Conservation (phyloP, 2,329 filamentous ascomycete species). For the Pseudopithomyces chartarum region DNA sequence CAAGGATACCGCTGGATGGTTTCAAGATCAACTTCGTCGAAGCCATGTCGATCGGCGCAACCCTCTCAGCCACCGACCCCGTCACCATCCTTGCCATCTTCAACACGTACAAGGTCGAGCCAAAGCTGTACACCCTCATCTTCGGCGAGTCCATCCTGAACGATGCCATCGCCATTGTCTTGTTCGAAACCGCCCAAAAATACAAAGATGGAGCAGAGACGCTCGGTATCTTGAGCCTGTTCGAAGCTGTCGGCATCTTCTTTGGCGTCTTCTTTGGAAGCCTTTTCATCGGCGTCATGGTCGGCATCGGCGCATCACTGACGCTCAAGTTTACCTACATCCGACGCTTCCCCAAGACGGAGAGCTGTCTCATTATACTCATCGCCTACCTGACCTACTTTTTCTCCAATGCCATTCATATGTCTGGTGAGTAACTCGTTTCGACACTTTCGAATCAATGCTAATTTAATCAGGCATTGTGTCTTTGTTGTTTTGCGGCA, state of each 20-base stretch:
- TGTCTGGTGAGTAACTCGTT: slow-evolving; percentile 74
- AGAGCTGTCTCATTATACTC: slow-evolving; percentile 91
- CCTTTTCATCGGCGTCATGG: slow-evolving; percentile 82
- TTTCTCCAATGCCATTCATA: slow-evolving; percentile 92
- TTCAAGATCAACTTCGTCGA: slow-evolving; percentile 90
- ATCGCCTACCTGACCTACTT: slow-evolving; percentile 98
- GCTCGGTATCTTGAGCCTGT: slow-evolving; percentile 78
- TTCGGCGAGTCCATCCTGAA: slow-evolving; percentile 98
- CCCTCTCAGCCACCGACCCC: slow-evolving; percentile 93
- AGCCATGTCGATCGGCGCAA: slow-evolving; percentile 94
- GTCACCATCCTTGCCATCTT: slow-evolving; percentile 98
- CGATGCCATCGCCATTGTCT: slow-evolving; percentile 96
- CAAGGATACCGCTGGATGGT: slow-evolving; percentile 81
- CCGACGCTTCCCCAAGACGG: slow-evolving; percentile 90
- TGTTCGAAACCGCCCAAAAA: slow-evolving; percentile 96
- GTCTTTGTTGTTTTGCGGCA: slow-evolving; percentile 94
- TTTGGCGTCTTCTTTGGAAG: slow-evolving; percentile 95
- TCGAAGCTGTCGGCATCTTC: slow-evolving; percentile 93
- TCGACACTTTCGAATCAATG: neutral
- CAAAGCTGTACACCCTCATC: slow-evolving; percentile 97
- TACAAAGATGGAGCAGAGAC: slow-evolving; percentile 76
- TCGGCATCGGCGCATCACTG: slow-evolving; percentile 86
- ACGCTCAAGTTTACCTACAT: slow-evolving; percentile 94
- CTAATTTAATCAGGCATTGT: slow-evolving; percentile 75
- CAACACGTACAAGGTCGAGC: slow-evolving; percentile 98